These are phyloP conservation scores for Colletotrichum sp. DNA, from an alignment of 2,329 filamentous ascomycete species.

Conservation along the genomic window DNA sequence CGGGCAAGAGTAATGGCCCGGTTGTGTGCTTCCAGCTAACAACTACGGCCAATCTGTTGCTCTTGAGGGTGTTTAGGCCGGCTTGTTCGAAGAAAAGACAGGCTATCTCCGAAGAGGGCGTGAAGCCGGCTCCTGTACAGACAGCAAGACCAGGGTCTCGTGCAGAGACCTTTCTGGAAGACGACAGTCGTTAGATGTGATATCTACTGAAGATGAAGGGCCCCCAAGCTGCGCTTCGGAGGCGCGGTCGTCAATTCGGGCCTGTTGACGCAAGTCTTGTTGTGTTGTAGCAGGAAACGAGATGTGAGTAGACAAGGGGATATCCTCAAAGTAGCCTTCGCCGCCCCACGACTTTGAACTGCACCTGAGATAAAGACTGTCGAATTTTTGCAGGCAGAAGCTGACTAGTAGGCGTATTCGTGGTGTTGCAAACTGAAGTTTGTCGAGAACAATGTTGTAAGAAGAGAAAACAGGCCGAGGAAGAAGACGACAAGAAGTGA, in stretches of 20 bases:
- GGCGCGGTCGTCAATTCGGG: background rate
- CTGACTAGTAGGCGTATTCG: background rate
- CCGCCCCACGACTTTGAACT: background rate
- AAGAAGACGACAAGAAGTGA: background rate
- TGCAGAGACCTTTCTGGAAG: constrained; percentile 17
- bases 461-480: background rate
- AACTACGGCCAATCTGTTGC: background rate
- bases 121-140: background rate
- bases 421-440: background rate
- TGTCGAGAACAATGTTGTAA: background rate
- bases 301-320: background rate
- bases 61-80: background rate
- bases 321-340: background rate
- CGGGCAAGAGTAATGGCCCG: background rate
- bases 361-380: background rate
- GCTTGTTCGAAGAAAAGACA: background rate
- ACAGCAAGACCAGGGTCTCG: constrained; percentile 4
- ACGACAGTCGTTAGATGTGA: constrained; percentile 3
- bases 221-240: background rate
- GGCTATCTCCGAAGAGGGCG: constrained; percentile 12
- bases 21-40: background rate
- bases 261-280: constrained; percentile 10
- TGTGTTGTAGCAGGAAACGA: background rate
- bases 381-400: background rate
- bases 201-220: background rate